Conservation (phyloP, 805 yeast species). For the Metschnikowia cerradonensis region DNA sequence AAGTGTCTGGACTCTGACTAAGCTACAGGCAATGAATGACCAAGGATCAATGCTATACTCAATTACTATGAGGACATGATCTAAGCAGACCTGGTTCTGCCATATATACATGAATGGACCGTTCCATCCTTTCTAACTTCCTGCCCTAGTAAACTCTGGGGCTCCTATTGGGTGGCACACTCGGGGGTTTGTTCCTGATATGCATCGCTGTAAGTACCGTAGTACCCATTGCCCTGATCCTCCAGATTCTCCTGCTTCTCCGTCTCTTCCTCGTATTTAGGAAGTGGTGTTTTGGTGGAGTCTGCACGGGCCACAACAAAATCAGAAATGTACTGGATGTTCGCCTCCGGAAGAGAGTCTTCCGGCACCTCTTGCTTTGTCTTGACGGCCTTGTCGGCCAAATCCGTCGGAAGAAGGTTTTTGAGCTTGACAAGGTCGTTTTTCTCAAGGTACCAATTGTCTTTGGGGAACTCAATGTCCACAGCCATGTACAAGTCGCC, state of each 20-base stretch:
- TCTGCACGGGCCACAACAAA: conserved; percentile 24
- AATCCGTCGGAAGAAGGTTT: conserved; percentile 49
- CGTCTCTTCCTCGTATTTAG: conserved; percentile 24
- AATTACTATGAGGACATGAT: not conserved
- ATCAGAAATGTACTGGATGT: conserved; percentile 35
- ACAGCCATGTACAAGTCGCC: conserved; percentile 73
- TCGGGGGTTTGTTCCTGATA: conserved; percentile 26
- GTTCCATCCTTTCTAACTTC: not conserved
- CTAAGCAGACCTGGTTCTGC: not conserved
- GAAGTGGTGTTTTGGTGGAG: conserved; percentile 20
- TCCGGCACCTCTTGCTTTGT: conserved; percentile 22
- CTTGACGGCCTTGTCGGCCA: conserved; percentile 18
- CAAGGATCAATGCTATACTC: no score
- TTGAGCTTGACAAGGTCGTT: conserved; percentile 54
- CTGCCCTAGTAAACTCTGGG: no score
- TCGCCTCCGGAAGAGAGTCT: conserved; percentile 32
- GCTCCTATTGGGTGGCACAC: conserved; percentile 29
- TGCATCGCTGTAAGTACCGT: conserved; percentile 13
- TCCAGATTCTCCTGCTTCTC: not conserved
- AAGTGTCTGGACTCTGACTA: no score
- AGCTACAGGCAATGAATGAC: no score
- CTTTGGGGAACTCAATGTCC: conserved; percentile 78
- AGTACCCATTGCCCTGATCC: conserved; percentile 8
- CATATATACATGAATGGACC: conserved; percentile 3
- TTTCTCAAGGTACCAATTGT: conserved; percentile 78